These are phyloP conservation scores for Fusarium sp. DNA, from an alignment of 2,329 filamentous ascomycete genomes.

Conservation along the genomic window DNA sequence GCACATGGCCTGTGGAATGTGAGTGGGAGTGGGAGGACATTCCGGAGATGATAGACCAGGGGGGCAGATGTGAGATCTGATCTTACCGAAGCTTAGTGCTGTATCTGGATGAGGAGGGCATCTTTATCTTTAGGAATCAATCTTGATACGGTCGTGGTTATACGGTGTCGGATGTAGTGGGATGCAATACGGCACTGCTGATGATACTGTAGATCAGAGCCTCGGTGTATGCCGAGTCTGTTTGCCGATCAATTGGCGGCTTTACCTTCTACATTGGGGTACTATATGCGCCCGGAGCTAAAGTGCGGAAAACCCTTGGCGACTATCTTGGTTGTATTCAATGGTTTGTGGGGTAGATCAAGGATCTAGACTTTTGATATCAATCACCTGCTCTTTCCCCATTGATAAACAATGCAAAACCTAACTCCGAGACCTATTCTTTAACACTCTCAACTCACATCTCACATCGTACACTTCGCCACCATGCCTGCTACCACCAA, in stretches of 20 bases:
- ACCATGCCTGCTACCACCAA: conserved; percentile 31
- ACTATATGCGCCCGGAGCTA: conserved; percentile 2
- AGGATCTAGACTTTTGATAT: not conserved
- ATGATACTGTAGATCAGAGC: not conserved
- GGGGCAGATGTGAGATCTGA: not conserved
- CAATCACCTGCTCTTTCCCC: not conserved
- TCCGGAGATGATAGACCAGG: not conserved
- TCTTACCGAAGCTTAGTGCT: not conserved
- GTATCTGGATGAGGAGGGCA: not conserved
- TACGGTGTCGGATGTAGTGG: not conserved
- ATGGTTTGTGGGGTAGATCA: not conserved
- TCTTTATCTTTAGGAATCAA: conserved; percentile 13
- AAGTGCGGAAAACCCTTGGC: not conserved
- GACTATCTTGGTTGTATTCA: not conserved
- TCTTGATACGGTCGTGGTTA: not conserved
- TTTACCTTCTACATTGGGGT: not conserved
- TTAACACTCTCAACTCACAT: not conserved
- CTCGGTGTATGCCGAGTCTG: not conserved
- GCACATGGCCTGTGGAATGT: conserved; percentile 4
- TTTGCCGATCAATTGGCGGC: not conserved
- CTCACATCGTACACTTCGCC: not conserved
- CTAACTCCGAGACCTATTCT: not conserved
- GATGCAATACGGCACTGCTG: not conserved
- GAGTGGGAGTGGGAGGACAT: conserved; percentile 8
- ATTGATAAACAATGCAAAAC: not conserved